Conservation (phyloP, 192 early-diverging fungal genomes). For the Podila horticola region DNA sequence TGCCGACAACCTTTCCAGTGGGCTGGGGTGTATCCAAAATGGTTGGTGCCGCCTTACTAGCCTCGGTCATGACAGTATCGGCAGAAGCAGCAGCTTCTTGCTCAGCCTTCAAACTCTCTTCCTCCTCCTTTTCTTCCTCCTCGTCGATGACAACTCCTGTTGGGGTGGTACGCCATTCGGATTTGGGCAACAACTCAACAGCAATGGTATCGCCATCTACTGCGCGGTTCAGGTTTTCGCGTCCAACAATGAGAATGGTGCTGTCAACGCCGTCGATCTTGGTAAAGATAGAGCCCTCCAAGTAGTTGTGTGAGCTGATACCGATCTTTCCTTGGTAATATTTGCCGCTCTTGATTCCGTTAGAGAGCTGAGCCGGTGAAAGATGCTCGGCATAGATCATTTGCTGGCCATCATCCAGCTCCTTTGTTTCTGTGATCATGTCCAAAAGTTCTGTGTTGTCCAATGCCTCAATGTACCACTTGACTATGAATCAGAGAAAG, state of each 20-base stretch:
- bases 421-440: conserved; percentile 79
- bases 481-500: conserved; percentile 57
- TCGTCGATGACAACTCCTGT: conserved; percentile 81
- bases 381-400: conserved; percentile 74
- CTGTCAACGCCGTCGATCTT: conserved; percentile 79
- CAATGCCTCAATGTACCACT: conserved; percentile 79
- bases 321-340: conserved; percentile 85
- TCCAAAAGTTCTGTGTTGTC: conserved; percentile 88
- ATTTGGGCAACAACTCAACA: conserved; percentile 84
- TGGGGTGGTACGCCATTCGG: conserved; percentile 83
- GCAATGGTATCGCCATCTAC: conserved; percentile 94
- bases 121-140: conserved; percentile 73
- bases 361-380: conserved; percentile 77
- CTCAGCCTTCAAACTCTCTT: conserved; percentile 56
- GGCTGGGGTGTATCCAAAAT: conserved; percentile 62
- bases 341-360: conserved; percentile 84
- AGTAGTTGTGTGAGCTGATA: conserved; percentile 88
- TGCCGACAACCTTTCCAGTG: conserved; percentile 90
- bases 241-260: conserved; percentile 83
- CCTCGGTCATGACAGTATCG: conserved; percentile 67
- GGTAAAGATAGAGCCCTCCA: conserved; percentile 85
- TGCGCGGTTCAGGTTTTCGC: conserved; percentile 88
- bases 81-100: conserved; percentile 58
- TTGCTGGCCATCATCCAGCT: conserved; percentile 73
- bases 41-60: conserved; percentile 74